Conservation (phyloP, 352 stramenopile genomes). For the Hyaloperonospora brassicae region DNA sequence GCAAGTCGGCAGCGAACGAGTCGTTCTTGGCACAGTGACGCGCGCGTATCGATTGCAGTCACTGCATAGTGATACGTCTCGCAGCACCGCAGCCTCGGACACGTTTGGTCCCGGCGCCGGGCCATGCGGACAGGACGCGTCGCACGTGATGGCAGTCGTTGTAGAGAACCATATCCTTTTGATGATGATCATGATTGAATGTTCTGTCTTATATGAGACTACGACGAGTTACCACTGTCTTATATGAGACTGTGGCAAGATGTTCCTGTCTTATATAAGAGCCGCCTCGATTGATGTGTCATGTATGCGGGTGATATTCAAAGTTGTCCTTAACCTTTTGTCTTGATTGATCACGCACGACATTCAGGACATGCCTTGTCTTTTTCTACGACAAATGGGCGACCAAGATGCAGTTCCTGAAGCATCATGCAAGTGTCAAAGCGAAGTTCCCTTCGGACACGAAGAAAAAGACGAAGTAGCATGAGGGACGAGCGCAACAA, state of each 20-base stretch:
- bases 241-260: slow-evolving; percentile 27
- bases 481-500: too few species aligned
- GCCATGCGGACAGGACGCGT: slow-evolving; percentile 43
- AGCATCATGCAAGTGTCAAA: slow-evolving; percentile 40
- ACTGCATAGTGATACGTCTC: slow-evolving; percentile 7
- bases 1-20: slow-evolving; percentile 13
- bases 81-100: slow-evolving; percentile 9
- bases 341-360: slow-evolving; percentile 23
- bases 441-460: too few species aligned
- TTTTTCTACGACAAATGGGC: slow-evolving; percentile 78
- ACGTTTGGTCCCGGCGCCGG: slow-evolving; percentile 50
- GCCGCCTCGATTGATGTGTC: background rate
- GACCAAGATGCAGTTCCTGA: slow-evolving; percentile 44
- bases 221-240: too few species aligned
- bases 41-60: slow-evolving; percentile 53
- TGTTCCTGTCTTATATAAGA: slow-evolving; percentile 3
- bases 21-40: slow-evolving; percentile 40
- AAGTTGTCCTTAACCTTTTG: slow-evolving; percentile 24
- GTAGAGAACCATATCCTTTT: slow-evolving; percentile 49
- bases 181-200: background rate
- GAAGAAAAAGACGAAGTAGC: too few species aligned
- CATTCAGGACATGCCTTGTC: slow-evolving; percentile 44
- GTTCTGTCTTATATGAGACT: too few species aligned
- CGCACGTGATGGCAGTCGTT: slow-evolving; percentile 40
- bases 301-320: background rate